Conservation (phyloP, 1,284 basidiomycete genomes). For the Sanghuangporus sanghuang region DNA sequence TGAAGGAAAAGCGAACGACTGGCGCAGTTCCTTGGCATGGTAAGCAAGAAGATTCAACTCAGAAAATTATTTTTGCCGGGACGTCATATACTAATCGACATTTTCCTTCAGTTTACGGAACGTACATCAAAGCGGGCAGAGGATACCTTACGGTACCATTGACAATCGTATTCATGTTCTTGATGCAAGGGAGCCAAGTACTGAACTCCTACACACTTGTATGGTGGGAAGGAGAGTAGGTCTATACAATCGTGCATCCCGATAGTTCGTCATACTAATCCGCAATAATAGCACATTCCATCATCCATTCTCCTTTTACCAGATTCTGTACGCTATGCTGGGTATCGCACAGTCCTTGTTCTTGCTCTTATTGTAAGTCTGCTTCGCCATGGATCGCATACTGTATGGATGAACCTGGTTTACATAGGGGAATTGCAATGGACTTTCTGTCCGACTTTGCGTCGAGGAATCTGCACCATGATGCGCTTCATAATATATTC, state of each 20-base stretch:
- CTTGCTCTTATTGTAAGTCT: constrained; percentile 52
- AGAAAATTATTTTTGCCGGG: no score
- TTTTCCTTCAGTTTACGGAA: constrained; percentile 50
- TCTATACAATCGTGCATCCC: constrained; percentile 13
- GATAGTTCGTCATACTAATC: background rate
- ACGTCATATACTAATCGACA: background rate
- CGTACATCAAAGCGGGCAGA: constrained; percentile 63
- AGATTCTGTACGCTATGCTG: constrained; percentile 66
- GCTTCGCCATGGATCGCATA: background rate
- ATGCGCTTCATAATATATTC: constrained; percentile 52
- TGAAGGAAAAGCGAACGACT: constrained; percentile 59
- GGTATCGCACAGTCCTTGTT: constrained; percentile 57
- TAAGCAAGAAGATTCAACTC: constrained; percentile 28
- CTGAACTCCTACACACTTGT: constrained; percentile 58
- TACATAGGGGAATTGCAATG: constrained; percentile 47
- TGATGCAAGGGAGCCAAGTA: constrained; percentile 62
- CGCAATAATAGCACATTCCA: constrained; percentile 37
- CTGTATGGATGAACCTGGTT: background rate
- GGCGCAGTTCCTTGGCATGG: constrained; percentile 56
- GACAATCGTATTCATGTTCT: constrained; percentile 46
- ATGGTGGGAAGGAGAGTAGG: constrained; percentile 68
- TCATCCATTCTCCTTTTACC: constrained; percentile 56
- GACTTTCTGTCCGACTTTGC: constrained; percentile 54
- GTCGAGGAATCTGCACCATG: constrained; percentile 54
- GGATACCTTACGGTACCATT: constrained; percentile 53